Evolutionary conservation across 2,329 filamentous ascomycete species (phyloP).

Genomic region (Aureobasidium musti): DNA sequence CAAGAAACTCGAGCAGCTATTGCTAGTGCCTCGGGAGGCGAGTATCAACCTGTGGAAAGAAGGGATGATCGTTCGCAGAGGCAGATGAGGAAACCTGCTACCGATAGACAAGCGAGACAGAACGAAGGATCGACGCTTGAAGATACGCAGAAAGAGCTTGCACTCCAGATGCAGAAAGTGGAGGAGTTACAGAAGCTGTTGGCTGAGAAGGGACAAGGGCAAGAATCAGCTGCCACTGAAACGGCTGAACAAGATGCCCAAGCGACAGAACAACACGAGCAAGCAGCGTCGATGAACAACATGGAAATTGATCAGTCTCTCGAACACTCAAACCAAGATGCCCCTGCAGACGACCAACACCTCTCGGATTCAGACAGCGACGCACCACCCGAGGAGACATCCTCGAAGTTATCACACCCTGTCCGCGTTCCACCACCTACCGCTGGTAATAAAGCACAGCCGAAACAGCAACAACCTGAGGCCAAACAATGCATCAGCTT

Average conservation of each 20-base stretch:
- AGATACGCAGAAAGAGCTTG: slow-evolving; percentile 31
- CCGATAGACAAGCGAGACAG: neutral
- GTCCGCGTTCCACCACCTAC: slow-evolving; percentile 29
- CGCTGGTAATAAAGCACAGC: neutral
- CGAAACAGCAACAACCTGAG: slow-evolving; percentile 3
- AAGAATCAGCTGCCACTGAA: neutral
- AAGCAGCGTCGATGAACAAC: neutral
- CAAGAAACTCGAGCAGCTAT: slow-evolving; percentile 33
- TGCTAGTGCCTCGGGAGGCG: slow-evolving; percentile 22
- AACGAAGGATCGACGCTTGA: slow-evolving; percentile 24
- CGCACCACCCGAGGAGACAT: slow-evolving; percentile 43
- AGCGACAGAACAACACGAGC: neutral
- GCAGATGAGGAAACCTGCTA: neutral
- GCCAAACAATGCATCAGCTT: slow-evolving; percentile 39
- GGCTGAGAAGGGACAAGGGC: slow-evolving; percentile 9
- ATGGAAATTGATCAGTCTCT: neutral
- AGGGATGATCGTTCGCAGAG: neutral
- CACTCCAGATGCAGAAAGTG: slow-evolving; percentile 34
- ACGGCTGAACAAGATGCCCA: neutral
- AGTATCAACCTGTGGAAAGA: slow-evolving; percentile 15
- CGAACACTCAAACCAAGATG: neutral
- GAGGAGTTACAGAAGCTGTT: slow-evolving; percentile 42
- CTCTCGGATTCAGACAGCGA: slow-evolving; percentile 39
- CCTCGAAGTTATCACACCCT: slow-evolving; percentile 40
- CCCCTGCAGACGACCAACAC: neutral